Conservation (phyloP, 2,329 filamentous ascomycete genomes). For the Nannizziopsis barbatae region DNA sequence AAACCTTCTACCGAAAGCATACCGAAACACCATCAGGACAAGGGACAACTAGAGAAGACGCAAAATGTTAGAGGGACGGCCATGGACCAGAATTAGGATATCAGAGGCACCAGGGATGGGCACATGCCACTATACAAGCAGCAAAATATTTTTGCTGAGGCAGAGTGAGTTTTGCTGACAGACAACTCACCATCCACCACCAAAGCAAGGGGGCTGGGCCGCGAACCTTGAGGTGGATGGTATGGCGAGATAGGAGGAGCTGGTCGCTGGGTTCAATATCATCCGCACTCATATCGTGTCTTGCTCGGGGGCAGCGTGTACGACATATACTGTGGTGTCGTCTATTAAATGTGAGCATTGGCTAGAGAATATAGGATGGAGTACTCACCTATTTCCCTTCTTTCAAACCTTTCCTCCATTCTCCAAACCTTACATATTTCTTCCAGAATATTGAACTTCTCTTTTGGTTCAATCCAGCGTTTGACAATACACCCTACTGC, state of each 20-base stretch:
- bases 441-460: constrained; percentile 29
- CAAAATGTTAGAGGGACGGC: too few relatives aligned
- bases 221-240: too few relatives aligned
- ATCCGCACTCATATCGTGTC: constrained; percentile 11
- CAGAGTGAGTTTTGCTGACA: too few relatives aligned
- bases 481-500: constrained; percentile 30
- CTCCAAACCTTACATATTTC: constrained; percentile 32
- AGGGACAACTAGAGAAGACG: too few relatives aligned
- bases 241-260: not conserved
- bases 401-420: constrained; percentile 32
- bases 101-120: too few relatives aligned
- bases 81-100: too few relatives aligned
- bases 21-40: too few relatives aligned
- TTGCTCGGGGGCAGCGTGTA: constrained; percentile 29
- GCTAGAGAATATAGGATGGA: not conserved
- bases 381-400: constrained; percentile 28
- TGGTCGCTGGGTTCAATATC: not conserved
- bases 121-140: too few relatives aligned
- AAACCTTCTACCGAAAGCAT: too few relatives aligned
- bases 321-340: constrained; percentile 28
- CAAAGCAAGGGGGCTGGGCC: too few relatives aligned
- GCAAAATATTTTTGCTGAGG: too few relatives aligned
- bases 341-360: constrained; percentile 19
- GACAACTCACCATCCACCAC: too few relatives aligned
- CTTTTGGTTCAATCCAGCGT: constrained; percentile 25